phyloP scores from a whole-genome alignment of 2,329 filamentous ascomycete species.

The Fusarium cicatricum region DNA sequence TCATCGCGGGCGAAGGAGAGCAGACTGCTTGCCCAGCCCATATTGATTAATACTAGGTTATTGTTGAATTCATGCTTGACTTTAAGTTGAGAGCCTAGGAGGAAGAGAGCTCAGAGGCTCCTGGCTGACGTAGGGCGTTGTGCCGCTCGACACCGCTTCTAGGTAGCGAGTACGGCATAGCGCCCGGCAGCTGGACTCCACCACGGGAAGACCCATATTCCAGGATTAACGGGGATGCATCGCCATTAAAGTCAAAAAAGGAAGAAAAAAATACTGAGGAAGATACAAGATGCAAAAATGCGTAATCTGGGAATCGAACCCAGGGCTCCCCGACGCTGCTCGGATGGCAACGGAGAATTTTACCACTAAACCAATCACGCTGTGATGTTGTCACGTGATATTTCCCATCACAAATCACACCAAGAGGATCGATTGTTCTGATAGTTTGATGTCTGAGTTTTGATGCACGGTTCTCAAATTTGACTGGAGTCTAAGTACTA shows the following conservation, averaged over 20 bases:
- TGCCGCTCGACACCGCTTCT: slow-evolving; percentile 24
- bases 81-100: slow-evolving; percentile 1
- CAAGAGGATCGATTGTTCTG: too few relatives aligned
- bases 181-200: neutral
- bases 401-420: too few relatives aligned
- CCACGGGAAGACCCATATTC: neutral
- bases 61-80: slow-evolving; percentile 26
- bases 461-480: too few relatives aligned
- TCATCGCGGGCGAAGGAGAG: slow-evolving; percentile 56
- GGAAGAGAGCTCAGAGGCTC: slow-evolving; percentile 10
- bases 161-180: neutral
- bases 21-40: slow-evolving; percentile 50
- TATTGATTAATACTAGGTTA: slow-evolving; percentile 38
- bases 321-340: slow-evolving; percentile 14
- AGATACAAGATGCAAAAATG: neutral
- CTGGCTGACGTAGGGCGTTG: slow-evolving; percentile 31
- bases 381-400: neutral
- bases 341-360: slow-evolving; percentile 21
- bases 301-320: slow-evolving; percentile 23
- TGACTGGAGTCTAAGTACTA: too few relatives aligned
- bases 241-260: too few relatives aligned
- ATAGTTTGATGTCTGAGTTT: too few relatives aligned
- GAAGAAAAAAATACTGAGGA: too few relatives aligned
- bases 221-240: too few relatives aligned
- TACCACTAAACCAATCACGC: slow-evolving; percentile 7